Evolutionary conservation across 768 basidiomycete species (phyloP), one percentile per base, ranked within the genome.

Genomic region (Serendipita sp.): DNA sequence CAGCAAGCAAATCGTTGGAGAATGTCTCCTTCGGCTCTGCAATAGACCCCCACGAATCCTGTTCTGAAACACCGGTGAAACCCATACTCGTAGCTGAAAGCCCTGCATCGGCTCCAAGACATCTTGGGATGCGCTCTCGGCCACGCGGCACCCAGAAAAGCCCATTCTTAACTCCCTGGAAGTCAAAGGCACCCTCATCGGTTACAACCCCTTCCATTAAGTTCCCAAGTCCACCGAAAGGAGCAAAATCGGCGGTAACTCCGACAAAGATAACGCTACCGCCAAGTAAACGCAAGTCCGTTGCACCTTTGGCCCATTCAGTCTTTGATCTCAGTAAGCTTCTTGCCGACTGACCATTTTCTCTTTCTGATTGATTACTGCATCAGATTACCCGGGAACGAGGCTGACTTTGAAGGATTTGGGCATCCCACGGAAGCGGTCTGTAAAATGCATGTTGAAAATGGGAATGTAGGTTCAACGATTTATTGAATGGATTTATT

Each of bases 211-310:
- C 56, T 63, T 41, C 65, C 76, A 81, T 71, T 30, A 82, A 80
- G 64, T 74, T 88, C 1, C 68, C 69, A 24, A 78, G 80, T 67
- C 80, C 87, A 45, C 80, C 79, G 1, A 83, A 80, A 1, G 69
- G 72, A 4, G 74, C 76, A 34, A 85, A 85, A 0, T 66, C 7
- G n/a, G 45, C 53, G 22, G 20, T 24, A 13, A 58, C 22, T 26
- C 9, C 53, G 24, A 11, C 1, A n/a, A n/a, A 58, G 53, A 31
- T 50, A 22, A 7, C 20, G 17, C 7, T 11, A 22, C 20, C 28
- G n/a, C 11, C 28, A 2, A 50, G 45, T 11, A 28, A 50, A 20
- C 20, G 20, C 45, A 50, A 50, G 34, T 14, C 34, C 5, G n/a
- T 48, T 48, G 45, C n/a, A 48, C 45, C 26, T 20, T 17, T 48